phyloP scores from a whole-genome alignment of 208 protist genomes.

The Wallacemonas sp. region DNA sequence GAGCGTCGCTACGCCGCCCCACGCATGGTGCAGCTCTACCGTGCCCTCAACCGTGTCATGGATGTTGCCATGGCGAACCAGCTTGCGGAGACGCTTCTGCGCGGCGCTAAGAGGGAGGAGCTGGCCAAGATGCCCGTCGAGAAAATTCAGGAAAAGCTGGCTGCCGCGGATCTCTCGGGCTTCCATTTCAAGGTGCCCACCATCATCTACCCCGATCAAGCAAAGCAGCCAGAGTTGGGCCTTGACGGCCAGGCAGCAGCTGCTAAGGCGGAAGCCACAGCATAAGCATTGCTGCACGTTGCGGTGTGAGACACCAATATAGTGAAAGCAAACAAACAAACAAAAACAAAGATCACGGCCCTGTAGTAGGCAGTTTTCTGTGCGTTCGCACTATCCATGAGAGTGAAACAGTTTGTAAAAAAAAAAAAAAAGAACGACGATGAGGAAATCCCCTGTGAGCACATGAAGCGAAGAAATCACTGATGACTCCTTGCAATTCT shows the following conservation, averaged over 20 bases:
- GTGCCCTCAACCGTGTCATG: constrained; percentile 81
- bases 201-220: constrained; percentile 82
- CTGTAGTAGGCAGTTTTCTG: no score
- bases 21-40: constrained; percentile 90
- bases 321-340: constrained; percentile 18
- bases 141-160: constrained; percentile 59
- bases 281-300: constrained; percentile 3
- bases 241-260: constrained; percentile 39
- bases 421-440: no score
- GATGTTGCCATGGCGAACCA: constrained; percentile 84
- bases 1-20: constrained; percentile 82
- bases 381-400: no score
- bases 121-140: constrained; percentile 43
- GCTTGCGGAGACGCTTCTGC: constrained; percentile 31
- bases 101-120: constrained; percentile 22
- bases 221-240: constrained; percentile 51
- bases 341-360: constrained; percentile 8
- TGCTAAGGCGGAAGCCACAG: constrained; percentile 6
- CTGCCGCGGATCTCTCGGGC: constrained; percentile 42
- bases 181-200: constrained; percentile 78
- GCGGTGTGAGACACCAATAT: no score
- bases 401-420: no score
- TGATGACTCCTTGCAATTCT: no score
- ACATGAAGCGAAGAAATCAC: no score
- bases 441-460: no score